These are phyloP conservation scores for Phytophthora fragariae DNA, from an alignment of 352 stramenopile genomes.

Conservation along the genomic window DNA sequence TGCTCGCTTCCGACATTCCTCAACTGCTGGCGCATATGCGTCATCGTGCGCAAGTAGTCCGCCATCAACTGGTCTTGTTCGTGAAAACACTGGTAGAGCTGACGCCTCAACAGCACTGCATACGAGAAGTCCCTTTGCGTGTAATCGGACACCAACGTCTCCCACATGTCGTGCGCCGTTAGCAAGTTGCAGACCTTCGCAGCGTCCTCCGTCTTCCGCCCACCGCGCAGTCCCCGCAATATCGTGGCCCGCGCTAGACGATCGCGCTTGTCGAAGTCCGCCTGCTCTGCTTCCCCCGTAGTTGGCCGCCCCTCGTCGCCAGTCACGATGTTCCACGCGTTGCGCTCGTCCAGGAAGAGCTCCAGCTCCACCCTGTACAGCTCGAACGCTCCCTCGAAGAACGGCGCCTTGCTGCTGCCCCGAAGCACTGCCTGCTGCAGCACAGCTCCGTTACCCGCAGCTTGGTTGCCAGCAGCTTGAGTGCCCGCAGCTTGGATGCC, in stretches of 20 bases:
- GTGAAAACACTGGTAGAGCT: conserved; percentile 2
- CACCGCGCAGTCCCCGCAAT: not conserved
- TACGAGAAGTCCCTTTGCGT: conserved; percentile 6
- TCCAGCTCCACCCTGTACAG: not conserved
- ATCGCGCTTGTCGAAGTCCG: not conserved
- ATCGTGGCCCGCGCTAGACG: conserved; percentile 5
- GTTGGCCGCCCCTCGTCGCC: not conserved
- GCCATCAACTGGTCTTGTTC: not conserved
- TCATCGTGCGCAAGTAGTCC: conserved; percentile 4
- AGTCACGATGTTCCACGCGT: not conserved
- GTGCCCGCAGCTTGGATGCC: too few relatives aligned
- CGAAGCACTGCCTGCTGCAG: not conserved
- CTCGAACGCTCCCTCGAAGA: conserved; percentile 3
- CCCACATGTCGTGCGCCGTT: conserved; percentile 3
- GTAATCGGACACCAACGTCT: not conserved
- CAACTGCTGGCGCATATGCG: not conserved
- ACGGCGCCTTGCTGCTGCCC: not conserved
- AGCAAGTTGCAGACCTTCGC: conserved; percentile 7
- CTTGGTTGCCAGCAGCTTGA: not conserved
- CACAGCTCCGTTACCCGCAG: not conserved
- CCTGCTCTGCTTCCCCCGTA: not conserved
- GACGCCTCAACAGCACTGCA: not conserved
- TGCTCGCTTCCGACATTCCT: not conserved
- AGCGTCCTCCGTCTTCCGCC: conserved; percentile 5
- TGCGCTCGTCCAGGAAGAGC: not conserved